Evolutionary conservation across 345 rosid species (phyloP), one percentile per base, ranked within the genome.

Genomic region (Pelargonium nanum): DNA sequence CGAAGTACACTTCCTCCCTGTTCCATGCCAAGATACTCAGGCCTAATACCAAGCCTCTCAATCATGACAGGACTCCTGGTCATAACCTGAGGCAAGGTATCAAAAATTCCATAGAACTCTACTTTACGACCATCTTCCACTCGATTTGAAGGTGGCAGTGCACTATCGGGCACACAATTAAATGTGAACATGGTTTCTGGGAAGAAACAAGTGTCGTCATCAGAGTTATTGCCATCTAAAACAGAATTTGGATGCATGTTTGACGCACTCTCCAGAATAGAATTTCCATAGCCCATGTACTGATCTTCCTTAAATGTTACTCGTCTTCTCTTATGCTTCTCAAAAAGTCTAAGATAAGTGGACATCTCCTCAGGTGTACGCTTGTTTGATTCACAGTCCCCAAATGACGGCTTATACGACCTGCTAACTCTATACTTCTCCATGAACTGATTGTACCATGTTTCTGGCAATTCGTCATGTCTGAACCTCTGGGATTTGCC

Each of bases 21-120:
- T 68, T 89, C 95, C 60, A 74, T 71, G 66, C 79, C 79, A 8
- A 72, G 72, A 70, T 72, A 76, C 74, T 83, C 89, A 24, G 87
- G 87, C 79, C 77, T 76, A 66, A 87, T 76, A 60, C 96, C 98
- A 72, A 82, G 81, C 75, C 98, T 87, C 83, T 92, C 98, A 4
- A 78, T 74, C 88, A 81, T 82, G 56, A 85, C 83, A 75, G 92
- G 79, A 73, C 70, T 86, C 77, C 77, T 84, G 53, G 79, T 62
- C 58, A 52, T 54, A 70, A 77, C 77, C 76, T 81, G 91, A 13
- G 98, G 98, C 63, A 85, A 72, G 26, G 82, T 67, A 77, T 92
- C 95, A 64, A 89, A 83, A 66, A 84, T 79, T 19, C 95, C 93
- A 64, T 57, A 78, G 55, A 81, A 73, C 64, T 87, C 95, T 56